Percentiles rank a stretch among this genome's conserved stretches.
phyloP scores from a whole-genome alignment of 176 grass and related monocot species.

The Tillandsia fasciculata region DNA sequence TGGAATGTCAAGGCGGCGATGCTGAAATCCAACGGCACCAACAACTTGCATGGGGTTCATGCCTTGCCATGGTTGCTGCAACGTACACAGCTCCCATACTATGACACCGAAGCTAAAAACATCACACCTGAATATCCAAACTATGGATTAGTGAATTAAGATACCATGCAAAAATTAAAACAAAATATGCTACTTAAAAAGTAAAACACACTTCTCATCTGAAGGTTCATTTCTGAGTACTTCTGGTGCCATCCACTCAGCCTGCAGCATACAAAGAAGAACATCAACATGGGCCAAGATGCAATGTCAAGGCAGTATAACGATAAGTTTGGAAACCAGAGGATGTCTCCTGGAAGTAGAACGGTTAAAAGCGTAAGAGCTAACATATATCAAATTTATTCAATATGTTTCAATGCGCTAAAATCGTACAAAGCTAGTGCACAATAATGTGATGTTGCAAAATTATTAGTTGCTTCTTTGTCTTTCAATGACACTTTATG shows the following conservation, averaged over 20 bases:
- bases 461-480: too few relatives aligned
- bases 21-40: conserved; percentile 94
- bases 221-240: conserved; percentile 93
- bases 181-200: conserved; percentile 6
- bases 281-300: not conserved
- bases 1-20: conserved; percentile 85
- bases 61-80: conserved; percentile 94
- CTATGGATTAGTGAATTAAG: conserved; percentile 3
- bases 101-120: conserved; percentile 97
- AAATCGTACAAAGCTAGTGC: too few relatives aligned
- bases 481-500: too few relatives aligned
- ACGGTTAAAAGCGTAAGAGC: too few relatives aligned
- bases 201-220: conserved; percentile 76
- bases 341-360: too few relatives aligned
- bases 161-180: not conserved
- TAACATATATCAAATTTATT: too few relatives aligned
- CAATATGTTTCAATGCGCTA: too few relatives aligned
- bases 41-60: conserved; percentile 99
- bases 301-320: too few relatives aligned
- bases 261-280: conserved; percentile 40
- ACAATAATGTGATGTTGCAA: too few relatives aligned
- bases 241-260: conserved; percentile 99
- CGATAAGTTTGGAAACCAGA: not conserved
- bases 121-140: conserved; percentile 60
- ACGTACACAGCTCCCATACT: conserved; percentile 92